Percentiles rank a stretch among this genome's conserved stretches.
These are phyloP conservation scores for Paraglomus occultum DNA, from an alignment of 192 early-diverging fungal genomes.

Conservation along the genomic window DNA sequence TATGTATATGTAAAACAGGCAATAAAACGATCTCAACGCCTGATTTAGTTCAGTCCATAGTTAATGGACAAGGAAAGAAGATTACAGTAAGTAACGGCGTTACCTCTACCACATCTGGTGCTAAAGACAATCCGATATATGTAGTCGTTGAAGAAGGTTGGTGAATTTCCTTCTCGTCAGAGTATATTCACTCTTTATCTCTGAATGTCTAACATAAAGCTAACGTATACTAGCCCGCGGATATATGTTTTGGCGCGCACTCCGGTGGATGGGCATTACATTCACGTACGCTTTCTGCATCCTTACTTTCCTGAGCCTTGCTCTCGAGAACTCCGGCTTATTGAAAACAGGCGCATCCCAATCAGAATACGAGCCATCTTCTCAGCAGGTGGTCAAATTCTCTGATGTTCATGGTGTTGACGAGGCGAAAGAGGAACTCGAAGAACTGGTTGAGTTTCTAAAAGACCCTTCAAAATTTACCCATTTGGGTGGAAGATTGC, in stretches of 20 bases:
- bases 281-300: conserved; percentile 70
- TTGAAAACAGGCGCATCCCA: conserved; percentile 59
- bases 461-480: conserved; percentile 90
- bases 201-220: neutral
- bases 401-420: conserved; percentile 96
- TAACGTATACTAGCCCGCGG: conserved; percentile 38
- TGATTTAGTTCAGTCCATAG: conserved; percentile 32
- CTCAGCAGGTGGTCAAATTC: conserved; percentile 73
- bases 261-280: conserved; percentile 60
- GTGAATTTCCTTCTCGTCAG: neutral
- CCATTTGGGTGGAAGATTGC: conserved; percentile 90
- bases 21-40: conserved; percentile 5
- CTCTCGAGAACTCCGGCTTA: conserved; percentile 68
- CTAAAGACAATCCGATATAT: conserved; percentile 60
- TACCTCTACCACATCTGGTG: conserved; percentile 37
- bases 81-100: conserved; percentile 36
- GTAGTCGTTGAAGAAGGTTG: conserved; percentile 60
- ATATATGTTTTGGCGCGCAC: conserved; percentile 56
- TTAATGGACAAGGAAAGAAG: conserved; percentile 31
- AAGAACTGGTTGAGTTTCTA: conserved; percentile 95
- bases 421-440: conserved; percentile 96
- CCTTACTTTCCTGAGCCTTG: conserved; percentile 63
- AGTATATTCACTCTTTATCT: neutral
- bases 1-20: conserved; percentile 8
- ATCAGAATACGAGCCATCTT: conserved; percentile 58